phyloP scores from a whole-genome alignment of 192 early-diverging fungal genomes.

The Coemansia sp. region DNA sequence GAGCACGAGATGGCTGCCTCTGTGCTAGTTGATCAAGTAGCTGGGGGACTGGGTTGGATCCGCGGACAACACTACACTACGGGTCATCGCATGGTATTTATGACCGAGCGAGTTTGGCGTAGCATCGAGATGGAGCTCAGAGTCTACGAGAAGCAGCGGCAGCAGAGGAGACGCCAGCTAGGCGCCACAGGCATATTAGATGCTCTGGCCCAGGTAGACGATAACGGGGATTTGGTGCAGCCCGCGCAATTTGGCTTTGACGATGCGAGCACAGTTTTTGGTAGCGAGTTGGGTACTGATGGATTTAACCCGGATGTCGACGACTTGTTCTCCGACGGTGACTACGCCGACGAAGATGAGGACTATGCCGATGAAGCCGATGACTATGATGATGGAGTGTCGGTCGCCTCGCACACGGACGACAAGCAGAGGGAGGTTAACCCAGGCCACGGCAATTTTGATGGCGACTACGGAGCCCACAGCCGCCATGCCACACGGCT shows the following conservation, averaged over 20 bases:
- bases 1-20: slow-evolving; percentile 21
- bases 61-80: slow-evolving; percentile 52
- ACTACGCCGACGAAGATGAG: slow-evolving; percentile 59
- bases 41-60: slow-evolving; percentile 46
- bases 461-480: slow-evolving; percentile 10
- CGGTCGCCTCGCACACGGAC: slow-evolving; percentile 64
- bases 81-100: slow-evolving; percentile 64
- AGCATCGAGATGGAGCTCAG: slow-evolving; percentile 73
- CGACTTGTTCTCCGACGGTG: slow-evolving; percentile 19
- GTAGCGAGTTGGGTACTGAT: slow-evolving; percentile 36
- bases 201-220: slow-evolving; percentile 34
- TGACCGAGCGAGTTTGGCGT: slow-evolving; percentile 81
- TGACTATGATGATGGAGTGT: slow-evolving; percentile 55
- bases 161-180: slow-evolving; percentile 24
- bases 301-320: slow-evolving; percentile 26
- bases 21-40: slow-evolving; percentile 49
- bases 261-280: slow-evolving; percentile 38
- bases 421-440: slow-evolving; percentile 39
- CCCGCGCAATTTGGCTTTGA: slow-evolving; percentile 25
- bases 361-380: slow-evolving; percentile 64
- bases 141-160: slow-evolving; percentile 62
- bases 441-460: slow-evolving; percentile 22
- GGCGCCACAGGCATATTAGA: slow-evolving; percentile 41
- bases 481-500: slow-evolving; percentile 15
- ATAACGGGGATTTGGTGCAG: slow-evolving; percentile 36